Percentiles rank a stretch among this genome's conserved stretches.
phyloP scores from a whole-genome alignment of 441 rosid species.

The Aquilaria agallochum region DNA sequence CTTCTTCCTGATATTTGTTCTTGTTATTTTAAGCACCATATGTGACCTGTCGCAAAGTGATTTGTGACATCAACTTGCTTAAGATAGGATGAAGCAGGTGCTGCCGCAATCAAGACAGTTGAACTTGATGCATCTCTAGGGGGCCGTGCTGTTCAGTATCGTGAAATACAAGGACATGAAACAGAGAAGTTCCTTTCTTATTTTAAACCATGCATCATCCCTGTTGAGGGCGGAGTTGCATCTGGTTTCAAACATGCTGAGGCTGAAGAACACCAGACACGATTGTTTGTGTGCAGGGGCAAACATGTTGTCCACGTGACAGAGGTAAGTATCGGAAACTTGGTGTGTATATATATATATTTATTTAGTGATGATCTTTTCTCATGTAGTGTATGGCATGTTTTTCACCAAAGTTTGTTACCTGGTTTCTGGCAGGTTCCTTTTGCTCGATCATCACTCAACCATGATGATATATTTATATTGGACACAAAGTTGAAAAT shows the following conservation, averaged over 20 bases:
- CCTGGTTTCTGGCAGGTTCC: conserved; percentile 59
- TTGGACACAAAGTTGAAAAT: conserved; percentile 65
- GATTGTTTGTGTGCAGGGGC: conserved; percentile 90
- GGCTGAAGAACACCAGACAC: conserved; percentile 72
- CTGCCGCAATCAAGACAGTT: conserved; percentile 81
- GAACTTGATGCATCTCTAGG: conserved; percentile 97
- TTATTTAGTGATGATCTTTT: too few species aligned
- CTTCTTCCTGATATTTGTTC: not conserved
- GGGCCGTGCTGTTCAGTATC: conserved; percentile 97
- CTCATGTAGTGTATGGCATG: not conserved
- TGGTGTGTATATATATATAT: not conserved
- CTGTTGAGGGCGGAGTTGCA: conserved; percentile 92
- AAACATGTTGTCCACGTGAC: conserved; percentile 92
- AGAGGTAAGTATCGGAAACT: conserved; percentile 58
- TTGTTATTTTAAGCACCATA: conserved; percentile 3
- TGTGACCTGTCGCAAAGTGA: conserved; percentile 1
- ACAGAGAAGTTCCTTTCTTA: conserved; percentile 92
- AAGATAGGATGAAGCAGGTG: conserved; percentile 91
- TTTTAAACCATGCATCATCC: conserved; percentile 96
- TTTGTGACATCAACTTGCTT: conserved; percentile 23
- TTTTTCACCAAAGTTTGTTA: conserved; percentile 12
- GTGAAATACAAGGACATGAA: conserved; percentile 98
- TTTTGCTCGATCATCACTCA: conserved; percentile 90
- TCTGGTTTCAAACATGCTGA: conserved; percentile 89
- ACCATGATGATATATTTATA: conserved; percentile 92